Base-by-base conservation (phyloP, 306 rosid species). In the Acacia acuminata region DNA sequence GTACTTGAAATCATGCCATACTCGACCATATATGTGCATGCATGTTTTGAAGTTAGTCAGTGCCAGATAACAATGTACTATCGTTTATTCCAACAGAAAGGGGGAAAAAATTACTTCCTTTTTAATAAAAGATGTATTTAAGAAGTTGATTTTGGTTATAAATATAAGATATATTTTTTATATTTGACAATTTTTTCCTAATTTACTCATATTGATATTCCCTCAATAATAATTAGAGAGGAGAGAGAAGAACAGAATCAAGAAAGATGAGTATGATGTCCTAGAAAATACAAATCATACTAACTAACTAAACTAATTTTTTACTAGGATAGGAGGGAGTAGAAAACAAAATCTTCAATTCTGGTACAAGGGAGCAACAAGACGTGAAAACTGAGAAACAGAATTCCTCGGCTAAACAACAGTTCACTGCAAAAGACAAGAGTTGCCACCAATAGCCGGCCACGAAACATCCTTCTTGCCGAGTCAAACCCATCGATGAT, bases 91-190 rank as follows among this genome's bases (percentile, higher is more conserved):
- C 53, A 14, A 48, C 50, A 13, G 5, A 47, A 3, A 47, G 51
- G 15, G 1, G 14, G 4, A 14, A 9, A 2, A 38, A 38, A 38
- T 38, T 38, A 38, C 42, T 38, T 0, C 1, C 40, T 0, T 38
- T 5, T 38, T 36, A 4, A 36, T 36, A 36, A 36, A 34, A 34
- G 38, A 4, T 0, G 2, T 34, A 34, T 34, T 34, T 34, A 34
- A 3, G 0, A 3, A 34, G 40, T 36, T 36, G 40, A 36, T 36
- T 0, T 36, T 36, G 1, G 0, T 38, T 8, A 0, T 6, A 5
- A 38, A 38, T 38, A 38, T 38, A 38, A 38, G 8, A 38, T 38
- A 38, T 5, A 5, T 38, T 38, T 38, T 38, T 38, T 1, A 38
- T 38, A 6, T 6, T 36, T 36, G 8, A 36, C 8, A 36, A 36